phyloP scores from a whole-genome alignment of 495 filamentous ascomycete genomes.

The Lophiostoma macrostomum region DNA sequence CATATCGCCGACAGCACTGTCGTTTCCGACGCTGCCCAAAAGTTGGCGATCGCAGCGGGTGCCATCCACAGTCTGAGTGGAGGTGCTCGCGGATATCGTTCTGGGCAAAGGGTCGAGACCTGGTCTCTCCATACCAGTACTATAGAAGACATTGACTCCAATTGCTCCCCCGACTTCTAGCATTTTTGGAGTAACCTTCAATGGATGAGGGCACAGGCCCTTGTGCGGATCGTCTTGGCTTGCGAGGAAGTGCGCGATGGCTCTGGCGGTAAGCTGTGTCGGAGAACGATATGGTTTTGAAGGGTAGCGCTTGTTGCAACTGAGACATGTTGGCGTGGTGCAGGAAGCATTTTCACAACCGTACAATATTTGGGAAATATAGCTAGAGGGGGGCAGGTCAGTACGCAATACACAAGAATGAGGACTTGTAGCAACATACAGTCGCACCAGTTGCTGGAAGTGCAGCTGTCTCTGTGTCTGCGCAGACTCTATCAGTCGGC shows the following conservation, averaged over 20 bases:
- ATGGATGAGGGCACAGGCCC: slow-evolving; percentile 62
- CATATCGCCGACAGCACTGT: no score
- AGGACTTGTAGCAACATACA: slow-evolving; percentile 1
- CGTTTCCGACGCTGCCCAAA: no score
- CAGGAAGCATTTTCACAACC: slow-evolving; percentile 73
- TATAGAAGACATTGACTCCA: neutral
- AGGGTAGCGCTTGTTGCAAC: slow-evolving; percentile 63
- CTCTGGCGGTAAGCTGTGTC: slow-evolving; percentile 66
- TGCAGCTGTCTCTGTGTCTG: slow-evolving; percentile 18
- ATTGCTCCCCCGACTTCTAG: slow-evolving; percentile 13
- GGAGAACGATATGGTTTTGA: slow-evolving; percentile 71
- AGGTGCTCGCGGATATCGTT: no score
- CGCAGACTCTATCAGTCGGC: slow-evolving; percentile 19
- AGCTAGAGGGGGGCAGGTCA: slow-evolving; percentile 48
- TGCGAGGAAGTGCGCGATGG: slow-evolving; percentile 74
- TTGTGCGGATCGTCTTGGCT: slow-evolving; percentile 73
- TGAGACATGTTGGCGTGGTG: slow-evolving; percentile 75
- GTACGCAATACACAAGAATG: neutral
- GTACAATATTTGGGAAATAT: slow-evolving; percentile 76
- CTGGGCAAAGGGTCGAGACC: no score
- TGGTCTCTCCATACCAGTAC: no score
- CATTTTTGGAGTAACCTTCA: slow-evolving; percentile 18
- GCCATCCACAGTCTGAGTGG: no score
- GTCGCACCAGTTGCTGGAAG: slow-evolving; percentile 26
- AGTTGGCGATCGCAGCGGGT: no score